phyloP scores from a whole-genome alignment of 176 grass and related monocot species.

The Cymbopogon citratus region DNA sequence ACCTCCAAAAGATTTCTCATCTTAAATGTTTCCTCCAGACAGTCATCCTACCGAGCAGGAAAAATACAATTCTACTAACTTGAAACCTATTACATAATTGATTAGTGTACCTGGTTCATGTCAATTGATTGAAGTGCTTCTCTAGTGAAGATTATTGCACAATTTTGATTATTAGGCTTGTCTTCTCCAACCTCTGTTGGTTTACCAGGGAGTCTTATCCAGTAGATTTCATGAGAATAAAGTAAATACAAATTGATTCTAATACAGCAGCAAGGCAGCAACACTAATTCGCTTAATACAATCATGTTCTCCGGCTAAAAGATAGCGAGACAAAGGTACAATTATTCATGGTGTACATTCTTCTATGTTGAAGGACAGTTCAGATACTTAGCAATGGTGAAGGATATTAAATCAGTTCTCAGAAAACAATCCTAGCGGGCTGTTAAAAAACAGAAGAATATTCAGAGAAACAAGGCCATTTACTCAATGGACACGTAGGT shows the following conservation, averaged over 20 bases:
- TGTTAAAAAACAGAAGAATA: no score
- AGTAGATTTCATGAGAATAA: constrained; percentile 64
- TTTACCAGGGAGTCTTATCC: constrained; percentile 67
- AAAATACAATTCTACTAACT: constrained; percentile 22
- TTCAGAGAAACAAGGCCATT: no score
- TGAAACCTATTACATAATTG: not conserved
- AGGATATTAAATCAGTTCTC: not conserved
- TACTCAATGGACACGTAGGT: no score
- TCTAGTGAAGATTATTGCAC: constrained; percentile 79
- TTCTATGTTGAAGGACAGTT: not conserved
- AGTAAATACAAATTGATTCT: constrained; percentile 5
- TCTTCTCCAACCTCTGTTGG: constrained; percentile 75
- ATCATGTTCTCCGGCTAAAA: not conserved
- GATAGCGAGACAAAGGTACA: not conserved
- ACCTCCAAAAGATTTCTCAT: constrained; percentile 72
- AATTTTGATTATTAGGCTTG: constrained; percentile 83
- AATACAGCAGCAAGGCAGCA: not conserved
- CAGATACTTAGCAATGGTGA: not conserved
- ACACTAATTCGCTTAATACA: constrained; percentile 1
- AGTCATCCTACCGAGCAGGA: constrained; percentile 57
- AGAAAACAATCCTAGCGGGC: not conserved
- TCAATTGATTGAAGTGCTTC: constrained; percentile 82
- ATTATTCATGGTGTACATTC: not conserved
- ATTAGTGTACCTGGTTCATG: constrained; percentile 63
- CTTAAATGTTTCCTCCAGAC: constrained; percentile 87